Base-by-base conservation (phyloP, 2,329 filamentous ascomycete genomes). In the Botryotinia calthae region DNA sequence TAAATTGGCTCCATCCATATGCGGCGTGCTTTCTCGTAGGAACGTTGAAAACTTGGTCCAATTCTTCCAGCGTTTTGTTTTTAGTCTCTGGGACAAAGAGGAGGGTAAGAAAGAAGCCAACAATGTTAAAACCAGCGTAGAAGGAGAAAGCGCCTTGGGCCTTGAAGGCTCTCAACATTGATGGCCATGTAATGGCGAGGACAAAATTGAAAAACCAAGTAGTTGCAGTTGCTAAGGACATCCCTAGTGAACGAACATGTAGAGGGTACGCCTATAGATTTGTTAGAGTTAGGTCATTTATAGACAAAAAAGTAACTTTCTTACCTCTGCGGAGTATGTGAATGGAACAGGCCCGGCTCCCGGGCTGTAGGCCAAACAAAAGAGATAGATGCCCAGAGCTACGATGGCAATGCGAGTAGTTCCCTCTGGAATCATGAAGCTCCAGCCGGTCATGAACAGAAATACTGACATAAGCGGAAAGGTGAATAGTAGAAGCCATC, bases 261-360 rank as follows among this genome's bases (percentile, higher is more conserved):
- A 90, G 85, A 1, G 89, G 88, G 79, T 88, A 90, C 20, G 89
- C 87, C 77, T 65, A 34, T 48, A 7, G 9, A 18, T 25, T 10
- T 65, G 44, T 65, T n/a, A 65, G 44, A 2, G 4, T 42, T 16
- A 31, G 54, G 16, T 4, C 14, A 40, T 37, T 31, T 25, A 44
- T 9, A 37, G 18, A 65, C 3, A 48, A 37, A 1, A 34, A 46
- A 9, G 28, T 6, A 20, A 48, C 20, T 65, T 4, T 34, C 63
- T 65, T 34, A 68, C 70, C 54, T 73, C 71, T 28, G 89, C 87
- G 1, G 83, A 85, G 81, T 90, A 90, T 25, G 86, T 86, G 79
- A 89, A 90, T 0, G 88, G 87, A 0, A 90, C 87, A 0, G 85
- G 84, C 0, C 88, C 88, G 80, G 90, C 88, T 46, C 89, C 89